Percentiles rank a stretch among this genome's conserved stretches.
Evolutionary conservation across 768 basidiomycete species (phyloP).

Genomic region (Boletus sp.): DNA sequence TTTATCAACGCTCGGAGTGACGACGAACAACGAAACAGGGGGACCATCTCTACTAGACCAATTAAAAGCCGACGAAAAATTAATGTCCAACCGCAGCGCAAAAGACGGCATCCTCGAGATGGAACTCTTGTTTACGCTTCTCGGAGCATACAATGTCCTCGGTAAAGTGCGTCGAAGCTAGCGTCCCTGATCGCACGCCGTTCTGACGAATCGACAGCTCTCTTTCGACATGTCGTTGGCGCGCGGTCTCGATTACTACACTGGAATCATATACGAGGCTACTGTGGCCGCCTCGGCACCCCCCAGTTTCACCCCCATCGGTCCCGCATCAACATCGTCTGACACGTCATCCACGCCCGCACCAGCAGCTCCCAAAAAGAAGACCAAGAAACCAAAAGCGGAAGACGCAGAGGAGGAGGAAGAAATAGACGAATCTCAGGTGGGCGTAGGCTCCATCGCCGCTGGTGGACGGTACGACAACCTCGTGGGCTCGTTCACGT

Average conservation of each 20-base stretch:
- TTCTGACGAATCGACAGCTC: constrained; percentile 48
- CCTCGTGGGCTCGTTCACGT: constrained; percentile 89
- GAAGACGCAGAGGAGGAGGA: constrained; percentile 60
- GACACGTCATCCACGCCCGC: constrained; percentile 23
- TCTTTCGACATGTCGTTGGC: constrained; percentile 97
- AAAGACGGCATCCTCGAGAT: constrained; percentile 86
- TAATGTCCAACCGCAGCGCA: constrained; percentile 72
- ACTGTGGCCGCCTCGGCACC: constrained; percentile 92
- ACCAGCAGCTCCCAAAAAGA: constrained; percentile 34
- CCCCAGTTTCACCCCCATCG: constrained; percentile 66
- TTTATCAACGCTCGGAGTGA: neutral
- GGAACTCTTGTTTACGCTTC: constrained; percentile 77
- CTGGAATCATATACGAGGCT: constrained; percentile 97
- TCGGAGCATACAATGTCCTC: constrained; percentile 75
- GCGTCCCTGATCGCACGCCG: neutral
- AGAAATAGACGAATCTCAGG: constrained; percentile 87
- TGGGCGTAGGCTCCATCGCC: constrained; percentile 99
- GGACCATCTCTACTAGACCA: constrained; percentile 73
- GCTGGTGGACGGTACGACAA: constrained; percentile 96
- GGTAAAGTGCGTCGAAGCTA: constrained; percentile 56
- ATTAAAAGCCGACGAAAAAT: constrained; percentile 58
- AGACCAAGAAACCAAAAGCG: constrained; percentile 41
- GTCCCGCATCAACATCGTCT: constrained; percentile 37
- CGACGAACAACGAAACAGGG: constrained; percentile 42
- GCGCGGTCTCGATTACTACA: constrained; percentile 98